These are phyloP conservation scores for Berberis vulgaris DNA, from an alignment of 164 flowering plant genomes.

Conservation along the genomic window DNA sequence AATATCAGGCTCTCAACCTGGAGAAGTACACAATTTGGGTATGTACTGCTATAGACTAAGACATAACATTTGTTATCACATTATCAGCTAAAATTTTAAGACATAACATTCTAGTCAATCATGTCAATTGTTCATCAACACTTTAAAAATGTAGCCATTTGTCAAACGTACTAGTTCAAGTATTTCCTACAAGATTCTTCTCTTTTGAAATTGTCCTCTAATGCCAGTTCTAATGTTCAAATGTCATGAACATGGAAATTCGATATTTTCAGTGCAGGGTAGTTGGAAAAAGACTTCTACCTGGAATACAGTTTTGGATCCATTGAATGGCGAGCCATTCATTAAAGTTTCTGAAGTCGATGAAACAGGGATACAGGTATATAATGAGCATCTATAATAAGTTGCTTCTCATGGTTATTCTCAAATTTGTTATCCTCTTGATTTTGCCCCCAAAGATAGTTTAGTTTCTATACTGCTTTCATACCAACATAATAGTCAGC, in stretches of 20 bases:
- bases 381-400: background rate
- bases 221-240: background rate
- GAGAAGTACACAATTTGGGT: slow-evolving; percentile 88
- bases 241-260: background rate
- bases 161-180: background rate
- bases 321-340: slow-evolving; percentile 90
- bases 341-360: slow-evolving; percentile 78
- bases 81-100: background rate
- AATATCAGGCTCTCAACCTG: slow-evolving; percentile 76
- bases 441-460: background rate
- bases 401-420: background rate
- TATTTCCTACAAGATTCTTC: background rate
- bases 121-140: background rate
- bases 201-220: background rate
- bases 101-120: background rate
- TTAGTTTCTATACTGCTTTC: background rate
- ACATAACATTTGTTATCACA: background rate
- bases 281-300: slow-evolving; percentile 63
- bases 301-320: slow-evolving; percentile 67
- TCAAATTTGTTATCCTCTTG: background rate
- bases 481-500: background rate
- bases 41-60: slow-evolving; percentile 10
- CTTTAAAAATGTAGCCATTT: too few relatives aligned
- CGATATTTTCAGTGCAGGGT: slow-evolving; percentile 62
- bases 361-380: slow-evolving; percentile 65